A percentile compares a stretch with the other conserved stretches of the same genome.
Conservation (phyloP, 2,329 filamentous ascomycete species). For the Aureobasidium melanogenum region DNA sequence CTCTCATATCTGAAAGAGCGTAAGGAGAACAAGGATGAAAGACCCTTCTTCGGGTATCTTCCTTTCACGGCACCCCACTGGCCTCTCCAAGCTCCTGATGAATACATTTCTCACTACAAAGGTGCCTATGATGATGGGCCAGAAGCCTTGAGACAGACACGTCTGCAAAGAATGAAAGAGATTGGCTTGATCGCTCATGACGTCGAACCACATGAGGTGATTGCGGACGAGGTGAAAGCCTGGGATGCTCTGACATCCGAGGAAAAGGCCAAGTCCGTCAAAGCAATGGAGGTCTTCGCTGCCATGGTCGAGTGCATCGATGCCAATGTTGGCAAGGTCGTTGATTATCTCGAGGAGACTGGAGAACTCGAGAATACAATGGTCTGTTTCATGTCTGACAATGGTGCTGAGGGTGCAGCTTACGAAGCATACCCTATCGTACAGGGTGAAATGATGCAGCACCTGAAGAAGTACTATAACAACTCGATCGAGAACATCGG, state of each 20-base stretch:
- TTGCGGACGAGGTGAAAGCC: slow-evolving; percentile 40
- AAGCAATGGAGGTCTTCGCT: slow-evolving; percentile 54
- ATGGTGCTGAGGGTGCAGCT: slow-evolving; percentile 51
- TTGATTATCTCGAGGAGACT: slow-evolving; percentile 46
- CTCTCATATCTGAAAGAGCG: slow-evolving; percentile 29
- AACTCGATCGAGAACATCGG: slow-evolving; percentile 52
- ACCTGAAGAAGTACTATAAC: slow-evolving; percentile 49
- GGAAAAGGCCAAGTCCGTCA: slow-evolving; percentile 40
- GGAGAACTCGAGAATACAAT: slow-evolving; percentile 57
- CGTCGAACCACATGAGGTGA: slow-evolving; percentile 43
- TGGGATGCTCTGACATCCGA: slow-evolving; percentile 41
- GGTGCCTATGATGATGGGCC: slow-evolving; percentile 55
- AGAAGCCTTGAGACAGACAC: slow-evolving; percentile 44
- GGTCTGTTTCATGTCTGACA: slow-evolving; percentile 55
- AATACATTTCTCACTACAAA: slow-evolving; percentile 48
- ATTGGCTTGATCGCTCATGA: slow-evolving; percentile 46
- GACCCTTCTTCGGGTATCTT: slow-evolving; percentile 52
- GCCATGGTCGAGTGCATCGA: slow-evolving; percentile 58
- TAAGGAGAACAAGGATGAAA: slow-evolving; percentile 27
- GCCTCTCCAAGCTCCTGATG: slow-evolving; percentile 51
- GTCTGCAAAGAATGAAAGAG: slow-evolving; percentile 47
- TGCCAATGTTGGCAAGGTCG: slow-evolving; percentile 49
- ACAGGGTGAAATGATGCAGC: slow-evolving; percentile 44
- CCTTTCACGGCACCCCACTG: slow-evolving; percentile 57
- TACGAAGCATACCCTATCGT: slow-evolving; percentile 53